Percentiles rank a stretch among this genome's conserved stretches.
Conservation (phyloP, 139 green algal species). For the Mesotaenium endlicherianum region DNA sequence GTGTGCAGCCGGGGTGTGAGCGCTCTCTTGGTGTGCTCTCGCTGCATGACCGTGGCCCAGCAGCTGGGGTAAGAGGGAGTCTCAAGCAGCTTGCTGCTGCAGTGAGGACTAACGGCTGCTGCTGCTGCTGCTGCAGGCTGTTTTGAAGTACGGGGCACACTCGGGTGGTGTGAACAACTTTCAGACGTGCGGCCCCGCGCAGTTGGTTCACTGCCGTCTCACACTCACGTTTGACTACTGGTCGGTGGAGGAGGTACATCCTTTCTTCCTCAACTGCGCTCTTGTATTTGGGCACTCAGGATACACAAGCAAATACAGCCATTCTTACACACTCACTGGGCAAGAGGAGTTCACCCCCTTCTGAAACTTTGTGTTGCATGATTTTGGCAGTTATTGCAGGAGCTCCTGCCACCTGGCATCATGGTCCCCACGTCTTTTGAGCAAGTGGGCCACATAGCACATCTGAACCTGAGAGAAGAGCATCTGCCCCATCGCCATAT, state of each 20-base stretch:
- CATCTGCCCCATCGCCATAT: slow-evolving; percentile 59
- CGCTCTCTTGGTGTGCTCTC: too few relatives aligned
- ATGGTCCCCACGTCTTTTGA: slow-evolving; percentile 82
- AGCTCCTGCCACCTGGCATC: not conserved
- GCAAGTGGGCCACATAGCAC: slow-evolving; percentile 85
- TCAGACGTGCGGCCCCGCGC: too few relatives aligned
- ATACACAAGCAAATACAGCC: too few relatives aligned
- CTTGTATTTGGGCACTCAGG: not conserved
- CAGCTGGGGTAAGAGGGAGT: too few relatives aligned
- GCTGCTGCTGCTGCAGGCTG: too few relatives aligned
- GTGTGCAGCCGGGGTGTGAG: too few relatives aligned
- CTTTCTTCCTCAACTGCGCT: not conserved
- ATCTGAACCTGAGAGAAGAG: slow-evolving; percentile 85
- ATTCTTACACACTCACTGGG: too few relatives aligned
- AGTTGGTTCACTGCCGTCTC: not conserved
- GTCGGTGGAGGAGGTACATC: not conserved
- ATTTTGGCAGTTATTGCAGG: not conserved
- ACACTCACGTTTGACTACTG: slow-evolving; percentile 20
- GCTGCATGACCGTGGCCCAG: too few relatives aligned
- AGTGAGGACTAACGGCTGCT: too few relatives aligned
- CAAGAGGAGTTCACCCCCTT: not conserved
- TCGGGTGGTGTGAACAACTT: too few relatives aligned
- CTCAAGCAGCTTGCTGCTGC: too few relatives aligned
- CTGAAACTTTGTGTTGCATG: not conserved
- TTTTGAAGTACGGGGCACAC: too few relatives aligned